Base-by-base conservation (phyloP, 768 basidiomycete genomes). In the Coprinopsis cinerea region DNA sequence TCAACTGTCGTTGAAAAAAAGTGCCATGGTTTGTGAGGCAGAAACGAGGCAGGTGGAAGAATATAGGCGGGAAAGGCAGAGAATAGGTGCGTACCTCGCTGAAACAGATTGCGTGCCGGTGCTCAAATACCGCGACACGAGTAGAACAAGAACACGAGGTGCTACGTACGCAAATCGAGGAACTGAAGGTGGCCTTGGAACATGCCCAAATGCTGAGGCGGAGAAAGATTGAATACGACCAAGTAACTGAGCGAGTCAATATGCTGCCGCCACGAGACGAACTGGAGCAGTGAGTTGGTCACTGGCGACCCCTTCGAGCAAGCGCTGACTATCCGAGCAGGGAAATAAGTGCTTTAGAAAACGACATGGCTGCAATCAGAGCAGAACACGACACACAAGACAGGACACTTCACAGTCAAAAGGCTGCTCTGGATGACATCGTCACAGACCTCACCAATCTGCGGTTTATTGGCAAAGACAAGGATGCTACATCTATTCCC, bases 181-280 rank as follows among this genome's bases (percentile, higher is more conserved):
- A 87, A 55, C 75, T 92, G 56, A 92, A 91, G 65, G 72, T 73
- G 17, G 76, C 79, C 2, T 64, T 92, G 50, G 88, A 90, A 55
- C 81, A 89, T 55, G 89, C 86, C 4, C 91, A 92, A 59, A 70
- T 85, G 59, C 69, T 82, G 49, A 79, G 90, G 41, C 74, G 72
- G 52, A 77, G 83, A 48, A 92, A 90, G 70, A 89, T 92, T 56
- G 90, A 92, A 59, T 92, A 92, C 61, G 90, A 92, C 69, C 70
- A 77, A 40, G 77, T 92, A 32, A 79, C 91, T 2, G 91, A 92
- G 66, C 89, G 83, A 62, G 81, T 91, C 42, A 88, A 90, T 57
- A 77, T 79, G 15, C 66, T 92, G 2, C 88, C 89, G 3, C 82
- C 73, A 54, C 73, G 90, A 47, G 82, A 84, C 7, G 91, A 92